Percentiles rank a stretch among this genome's conserved stretches.
phyloP scores from a whole-genome alignment of 768 basidiomycete species.

The Russula griseocarnosa region DNA sequence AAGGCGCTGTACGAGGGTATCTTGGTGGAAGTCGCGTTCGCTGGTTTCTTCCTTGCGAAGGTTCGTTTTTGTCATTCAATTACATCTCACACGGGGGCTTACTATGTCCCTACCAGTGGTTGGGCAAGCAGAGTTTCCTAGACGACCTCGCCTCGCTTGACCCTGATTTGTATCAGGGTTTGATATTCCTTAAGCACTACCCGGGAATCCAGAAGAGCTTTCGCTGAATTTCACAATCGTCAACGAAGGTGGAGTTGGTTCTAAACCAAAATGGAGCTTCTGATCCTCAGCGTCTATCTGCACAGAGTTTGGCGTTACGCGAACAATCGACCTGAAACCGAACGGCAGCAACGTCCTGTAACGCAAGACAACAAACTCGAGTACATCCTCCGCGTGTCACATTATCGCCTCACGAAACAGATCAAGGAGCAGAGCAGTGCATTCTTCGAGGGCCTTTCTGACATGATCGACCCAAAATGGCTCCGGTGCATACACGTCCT shows the following conservation, averaged over 20 bases:
- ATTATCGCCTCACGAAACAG: slow-evolving; percentile 84
- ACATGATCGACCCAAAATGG: slow-evolving; percentile 91
- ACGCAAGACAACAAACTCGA: slow-evolving; percentile 84
- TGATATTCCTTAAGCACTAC: slow-evolving; percentile 92
- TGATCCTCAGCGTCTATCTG: slow-evolving; percentile 10
- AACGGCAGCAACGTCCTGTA: slow-evolving; percentile 79
- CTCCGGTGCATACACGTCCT: slow-evolving; percentile 46
- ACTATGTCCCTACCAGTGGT: slow-evolving; percentile 53
- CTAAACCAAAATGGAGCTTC: not conserved
- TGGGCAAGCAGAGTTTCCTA: slow-evolving; percentile 85
- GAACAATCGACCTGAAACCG: slow-evolving; percentile 72
- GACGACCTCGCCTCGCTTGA: slow-evolving; percentile 92
- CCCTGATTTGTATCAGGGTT: slow-evolving; percentile 85
- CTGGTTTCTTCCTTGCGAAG: slow-evolving; percentile 91
- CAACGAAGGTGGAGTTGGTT: slow-evolving; percentile 60
- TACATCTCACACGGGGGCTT: not conserved
- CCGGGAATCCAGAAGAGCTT: slow-evolving; percentile 80
- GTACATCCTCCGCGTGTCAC: slow-evolving; percentile 86
- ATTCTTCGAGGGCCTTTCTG: slow-evolving; percentile 89
- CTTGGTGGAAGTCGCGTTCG: slow-evolving; percentile 90
- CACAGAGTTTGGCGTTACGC: slow-evolving; percentile 77
- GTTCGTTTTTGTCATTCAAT: slow-evolving; percentile 35
- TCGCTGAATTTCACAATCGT: slow-evolving; percentile 87
- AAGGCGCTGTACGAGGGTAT: slow-evolving; percentile 98
- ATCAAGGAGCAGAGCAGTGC: slow-evolving; percentile 79